Evolutionary conservation across 2,329 filamentous ascomycete species (phyloP).

Genomic region (Beauveria sp.): DNA sequence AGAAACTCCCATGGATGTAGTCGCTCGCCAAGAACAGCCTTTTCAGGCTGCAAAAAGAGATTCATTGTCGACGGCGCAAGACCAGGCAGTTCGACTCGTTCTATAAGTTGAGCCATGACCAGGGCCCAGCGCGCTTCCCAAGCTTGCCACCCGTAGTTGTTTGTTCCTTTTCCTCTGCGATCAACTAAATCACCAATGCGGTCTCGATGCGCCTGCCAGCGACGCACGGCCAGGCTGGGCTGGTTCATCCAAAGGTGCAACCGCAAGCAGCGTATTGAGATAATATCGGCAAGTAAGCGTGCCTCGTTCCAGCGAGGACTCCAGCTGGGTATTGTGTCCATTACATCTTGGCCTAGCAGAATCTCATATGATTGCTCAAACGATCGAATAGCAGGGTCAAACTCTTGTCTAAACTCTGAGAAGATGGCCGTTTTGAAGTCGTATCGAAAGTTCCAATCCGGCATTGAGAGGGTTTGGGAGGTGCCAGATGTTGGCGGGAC

Average conservation of each 20-base stretch:
- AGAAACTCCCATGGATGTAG: constrained; percentile 56
- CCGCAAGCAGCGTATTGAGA: constrained; percentile 72
- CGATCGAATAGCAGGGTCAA: constrained; percentile 76
- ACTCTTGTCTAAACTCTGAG: constrained; percentile 87
- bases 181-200: constrained; percentile 72
- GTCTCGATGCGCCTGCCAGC: constrained; percentile 71
- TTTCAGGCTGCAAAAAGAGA: constrained; percentile 51
- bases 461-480: constrained; percentile 73
- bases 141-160: constrained; percentile 87
- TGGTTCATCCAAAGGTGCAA: constrained; percentile 75
- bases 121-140: constrained; percentile 75
- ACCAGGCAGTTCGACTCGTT: constrained; percentile 44
- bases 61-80: constrained; percentile 35
- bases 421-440: constrained; percentile 90
- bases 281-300: constrained; percentile 74
- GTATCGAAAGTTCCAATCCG: constrained; percentile 89
- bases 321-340: constrained; percentile 86
- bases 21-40: constrained; percentile 48
- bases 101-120: constrained; percentile 54
- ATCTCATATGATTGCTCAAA: constrained; percentile 84
- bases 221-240: constrained; percentile 69
- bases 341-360: constrained; percentile 72
- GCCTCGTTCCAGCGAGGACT: constrained; percentile 86
- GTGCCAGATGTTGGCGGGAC: constrained; percentile 76
- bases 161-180: constrained; percentile 72